Evolutionary conservation across 2,329 filamentous ascomycete species (phyloP), one percentile per base, ranked within the genome.

Genomic region (Neonectria punicea): DNA sequence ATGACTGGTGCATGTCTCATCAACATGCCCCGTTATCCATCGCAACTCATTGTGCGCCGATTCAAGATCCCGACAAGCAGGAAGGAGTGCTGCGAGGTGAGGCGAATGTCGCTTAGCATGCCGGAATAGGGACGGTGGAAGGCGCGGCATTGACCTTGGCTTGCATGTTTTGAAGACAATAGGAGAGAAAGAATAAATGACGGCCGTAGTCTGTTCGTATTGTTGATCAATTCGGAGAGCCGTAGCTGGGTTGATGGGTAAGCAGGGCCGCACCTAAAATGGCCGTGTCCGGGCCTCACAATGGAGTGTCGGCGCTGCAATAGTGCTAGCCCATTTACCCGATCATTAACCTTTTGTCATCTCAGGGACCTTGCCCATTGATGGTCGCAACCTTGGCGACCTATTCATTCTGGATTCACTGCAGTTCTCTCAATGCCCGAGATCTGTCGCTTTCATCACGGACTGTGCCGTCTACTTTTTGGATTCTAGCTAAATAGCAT

Each of bases 1-100:
- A 32, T 63, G 32, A 53, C 59, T 49, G 46, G 54, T 41, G 32
- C 53, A 64, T 14, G 69, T 74, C 61, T 70, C 71, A 39, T 82
- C 78, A 67, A 85, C 84, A 74, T 92, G 87, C 67, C 91, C 85
- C 55, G 81, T 83, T 57, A 95, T 86, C 92, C 92, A 95, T 73
- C 90, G 86, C 56, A 94, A 81, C 81, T 95, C 92, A 73, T 88
- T 89, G 58, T 82, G 81, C 6, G 91, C 89, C 4, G 89, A 88
- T n/a, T 77, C 75, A 2, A 93, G 74, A 71, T 88, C 85, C 65
- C 90, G 85, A 69, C 90, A 92, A 9, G 84, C 85, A 14, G 85
- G 87, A 1, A 95, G 84, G 5, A 95, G 84, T 2, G 83, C 76
- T 8, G 87, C 83, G 5, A 92, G 82, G 54, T 89, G 79, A 1